Percentiles rank a stretch among this genome's conserved stretches.
Conservation (phyloP, 176 grass and related monocot genomes). For the Eleusine indica region DNA sequence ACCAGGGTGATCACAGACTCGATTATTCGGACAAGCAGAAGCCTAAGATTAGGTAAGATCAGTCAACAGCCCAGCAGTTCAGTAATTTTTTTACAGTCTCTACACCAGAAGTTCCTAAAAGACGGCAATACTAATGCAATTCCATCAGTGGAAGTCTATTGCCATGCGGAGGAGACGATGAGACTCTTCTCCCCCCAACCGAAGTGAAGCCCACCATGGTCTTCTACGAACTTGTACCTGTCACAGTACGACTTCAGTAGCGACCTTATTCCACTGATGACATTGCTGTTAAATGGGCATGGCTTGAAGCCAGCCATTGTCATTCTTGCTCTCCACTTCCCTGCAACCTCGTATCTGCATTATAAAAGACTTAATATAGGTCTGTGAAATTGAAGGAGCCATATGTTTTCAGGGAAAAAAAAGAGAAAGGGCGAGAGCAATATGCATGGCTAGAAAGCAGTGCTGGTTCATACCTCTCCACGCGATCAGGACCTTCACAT, state of each 20-base stretch:
- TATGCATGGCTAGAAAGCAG: constrained; percentile 3
- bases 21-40: constrained; percentile 53
- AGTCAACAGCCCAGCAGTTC: constrained; percentile 40
- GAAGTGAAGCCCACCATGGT: constrained; percentile 78
- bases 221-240: constrained; percentile 78
- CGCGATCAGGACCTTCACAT: constrained; percentile 95
- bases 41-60: constrained; percentile 50
- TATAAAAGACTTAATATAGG: constrained; percentile 17
- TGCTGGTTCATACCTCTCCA: constrained; percentile 75
- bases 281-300: constrained; percentile 64
- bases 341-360: constrained; percentile 87
- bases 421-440: not conserved
- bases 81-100: constrained; percentile 43
- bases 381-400: not conserved
- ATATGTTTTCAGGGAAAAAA: not conserved
- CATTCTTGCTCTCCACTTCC: constrained; percentile 97
- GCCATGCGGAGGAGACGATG: constrained; percentile 89
- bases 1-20: constrained; percentile 33
- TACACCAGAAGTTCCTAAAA: constrained; percentile 53
- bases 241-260: constrained; percentile 77
- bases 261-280: constrained; percentile 57
- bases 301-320: constrained; percentile 86
- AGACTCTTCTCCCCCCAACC: constrained; percentile 91
- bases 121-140: constrained; percentile 40
- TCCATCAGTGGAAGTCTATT: constrained; percentile 45